Conservation (phyloP, 108 stramenopile species). For the Nitzschia putrida region DNA sequence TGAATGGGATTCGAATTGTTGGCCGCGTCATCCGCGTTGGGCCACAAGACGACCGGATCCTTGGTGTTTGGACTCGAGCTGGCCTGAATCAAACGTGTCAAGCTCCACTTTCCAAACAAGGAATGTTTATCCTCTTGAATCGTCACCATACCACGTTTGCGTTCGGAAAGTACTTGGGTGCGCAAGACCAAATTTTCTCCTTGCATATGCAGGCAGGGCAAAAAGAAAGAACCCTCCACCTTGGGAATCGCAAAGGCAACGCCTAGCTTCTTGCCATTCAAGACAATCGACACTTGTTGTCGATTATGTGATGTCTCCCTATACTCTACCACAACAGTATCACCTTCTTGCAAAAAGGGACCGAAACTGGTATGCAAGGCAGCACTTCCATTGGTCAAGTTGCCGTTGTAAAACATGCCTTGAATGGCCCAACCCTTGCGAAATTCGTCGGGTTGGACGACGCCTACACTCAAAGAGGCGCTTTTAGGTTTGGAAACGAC, state of each 20-base stretch:
- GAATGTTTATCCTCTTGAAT: neutral
- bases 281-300: conserved; percentile 42
- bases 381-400: conserved; percentile 58
- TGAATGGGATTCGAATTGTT: too few species aligned
- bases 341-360: conserved; percentile 30
- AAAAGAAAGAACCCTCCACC: conserved; percentile 6
- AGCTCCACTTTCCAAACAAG: conserved; percentile 23
- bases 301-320: neutral
- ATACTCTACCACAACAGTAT: conserved; percentile 39
- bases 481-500: neutral
- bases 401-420: conserved; percentile 71
- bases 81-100: neutral
- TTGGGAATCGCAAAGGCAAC: conserved; percentile 40
- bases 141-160: neutral
- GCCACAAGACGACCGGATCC: too few species aligned
- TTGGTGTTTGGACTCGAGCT: too few species aligned
- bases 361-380: conserved; percentile 50
- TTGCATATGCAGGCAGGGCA: conserved; percentile 46
- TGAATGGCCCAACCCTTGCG: conserved; percentile 50
- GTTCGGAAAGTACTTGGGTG: neutral
- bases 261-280: conserved; percentile 51
- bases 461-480: conserved; percentile 40
- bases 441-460: conserved; percentile 41
- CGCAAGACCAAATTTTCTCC: conserved; percentile 31
- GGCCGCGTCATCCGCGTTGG: too few species aligned